Evolutionary conservation across 257 asterid genomes (phyloP).

Genomic region (Fraxinus quadrangulata): DNA sequence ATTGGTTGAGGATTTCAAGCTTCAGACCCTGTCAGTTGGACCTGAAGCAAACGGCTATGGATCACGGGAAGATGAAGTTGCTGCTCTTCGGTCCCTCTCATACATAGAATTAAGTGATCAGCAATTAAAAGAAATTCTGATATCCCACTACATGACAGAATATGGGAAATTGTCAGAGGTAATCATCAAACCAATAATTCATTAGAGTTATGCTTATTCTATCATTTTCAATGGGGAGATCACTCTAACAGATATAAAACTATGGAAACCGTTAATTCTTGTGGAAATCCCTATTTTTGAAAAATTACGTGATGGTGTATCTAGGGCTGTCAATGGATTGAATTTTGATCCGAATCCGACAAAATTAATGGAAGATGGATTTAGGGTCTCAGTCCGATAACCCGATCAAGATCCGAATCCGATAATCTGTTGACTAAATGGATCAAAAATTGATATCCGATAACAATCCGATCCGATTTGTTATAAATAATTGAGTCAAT

Average conservation of each 20-base stretch:
- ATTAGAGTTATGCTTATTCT: not conserved
- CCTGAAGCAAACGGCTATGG: constrained; percentile 37
- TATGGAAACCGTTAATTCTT: not conserved
- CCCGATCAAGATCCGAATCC: too few species aligned
- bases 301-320: too few species aligned
- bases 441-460: too few species aligned
- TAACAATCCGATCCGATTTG: too few species aligned
- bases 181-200: constrained; percentile 9
- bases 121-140: constrained; percentile 39
- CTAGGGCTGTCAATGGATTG: too few species aligned
- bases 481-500: too few species aligned
- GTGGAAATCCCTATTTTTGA: too few species aligned
- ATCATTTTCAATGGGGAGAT: constrained; percentile 1
- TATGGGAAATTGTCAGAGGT: constrained; percentile 42
- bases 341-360: too few species aligned
- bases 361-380: too few species aligned
- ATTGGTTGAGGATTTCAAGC: constrained; percentile 43
- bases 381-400: too few species aligned
- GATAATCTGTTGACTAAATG: too few species aligned
- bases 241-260: not conserved
- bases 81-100: constrained; percentile 42
- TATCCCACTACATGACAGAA: constrained; percentile 40
- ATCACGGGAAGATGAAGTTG: constrained; percentile 46
- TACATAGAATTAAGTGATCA: constrained; percentile 34
- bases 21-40: constrained; percentile 31